Percentiles rank a stretch among this genome's conserved stretches.
phyloP scores from a whole-genome alignment of 805 yeast genomes.

The Sugiyamaella mastotermitis region DNA sequence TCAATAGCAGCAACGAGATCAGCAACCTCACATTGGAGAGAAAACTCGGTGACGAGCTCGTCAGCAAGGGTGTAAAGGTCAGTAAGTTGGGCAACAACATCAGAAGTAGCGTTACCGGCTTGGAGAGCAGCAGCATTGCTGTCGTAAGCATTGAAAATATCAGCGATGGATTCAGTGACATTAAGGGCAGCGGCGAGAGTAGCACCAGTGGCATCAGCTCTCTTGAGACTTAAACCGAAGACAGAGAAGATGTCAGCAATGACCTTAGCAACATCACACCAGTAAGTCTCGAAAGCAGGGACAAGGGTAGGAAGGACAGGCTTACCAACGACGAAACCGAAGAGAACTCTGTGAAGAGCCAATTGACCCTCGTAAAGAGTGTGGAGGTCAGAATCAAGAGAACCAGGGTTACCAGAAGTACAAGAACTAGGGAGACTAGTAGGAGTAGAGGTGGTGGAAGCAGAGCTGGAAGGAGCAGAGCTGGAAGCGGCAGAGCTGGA shows the following conservation, averaged over 20 bases:
- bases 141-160: neutral
- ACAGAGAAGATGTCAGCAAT: conserved; percentile 8
- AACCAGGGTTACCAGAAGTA: neutral
- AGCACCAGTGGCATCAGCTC: neutral
- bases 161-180: neutral
- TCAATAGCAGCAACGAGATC: conserved; percentile 7
- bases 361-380: too few relatives aligned
- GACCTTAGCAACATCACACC: neutral
- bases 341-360: too few relatives aligned
- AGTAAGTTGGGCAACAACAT: conserved; percentile 8
- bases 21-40: neutral
- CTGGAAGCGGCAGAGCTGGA: neutral
- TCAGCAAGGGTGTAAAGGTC: too few relatives aligned
- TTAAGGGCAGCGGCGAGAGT: neutral
- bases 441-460: conserved; percentile 4
- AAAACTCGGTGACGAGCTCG: conserved; percentile 7
- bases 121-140: conserved; percentile 2
- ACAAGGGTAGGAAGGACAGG: neutral
- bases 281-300: neutral
- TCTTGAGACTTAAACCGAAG: conserved; percentile 6
- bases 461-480: neutral
- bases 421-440: conserved; percentile 2
- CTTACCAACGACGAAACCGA: too few relatives aligned
- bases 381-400: neutral
- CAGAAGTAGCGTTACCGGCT: neutral